Base-by-base conservation (phyloP, 495 filamentous ascomycete species). In the Aspergillus sclerotioniger region DNA sequence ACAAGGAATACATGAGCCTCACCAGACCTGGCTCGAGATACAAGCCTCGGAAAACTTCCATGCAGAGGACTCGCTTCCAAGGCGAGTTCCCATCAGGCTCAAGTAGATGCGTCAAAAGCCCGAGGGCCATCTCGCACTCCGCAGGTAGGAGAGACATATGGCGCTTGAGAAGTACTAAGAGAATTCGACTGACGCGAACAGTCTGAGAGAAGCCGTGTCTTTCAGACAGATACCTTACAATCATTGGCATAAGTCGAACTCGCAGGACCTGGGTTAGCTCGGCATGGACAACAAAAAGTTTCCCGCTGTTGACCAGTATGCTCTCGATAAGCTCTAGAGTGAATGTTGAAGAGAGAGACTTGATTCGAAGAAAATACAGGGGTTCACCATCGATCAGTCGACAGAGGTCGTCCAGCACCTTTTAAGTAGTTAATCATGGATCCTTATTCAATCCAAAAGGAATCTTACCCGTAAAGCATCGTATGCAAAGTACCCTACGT, bases 281-380 rank as follows among this genome's bases (percentile, higher is more conserved):
- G 0, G 84, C 77, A 67, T 96, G 94, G 1, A 77, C 76, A 7
- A 83, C 75, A 68, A 96, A 92, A 29, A 96, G 87, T 31, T 82
- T 78, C 15, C 88, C 84, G 76, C 96, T 92, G 65, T 92, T 95
- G 3, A 87, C 82, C 45, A 98, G 71, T 33, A 96, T 82, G 6
- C 90, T 92, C 74, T 96, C 93, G 60, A 98, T 90, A 32, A 98
- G 78, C 65, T 98, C 94, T 2, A 98, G 74, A 17, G 91, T 90
- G 60, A 95, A 92, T 1, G 87, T 87, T 49, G 90, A 85, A 1
- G 90, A 84, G 13, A 97, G 79, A 5, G 83, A 81, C 33, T 87
- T 86, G 57, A 90, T 87, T 41, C 84, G 83, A 19, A 98, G 78
- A 60, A 91, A 95, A 53, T 90, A 82, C 7, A 92, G 82, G 50